Conservation (phyloP, 768 basidiomycete species). For the Strobilomyces confusus region DNA sequence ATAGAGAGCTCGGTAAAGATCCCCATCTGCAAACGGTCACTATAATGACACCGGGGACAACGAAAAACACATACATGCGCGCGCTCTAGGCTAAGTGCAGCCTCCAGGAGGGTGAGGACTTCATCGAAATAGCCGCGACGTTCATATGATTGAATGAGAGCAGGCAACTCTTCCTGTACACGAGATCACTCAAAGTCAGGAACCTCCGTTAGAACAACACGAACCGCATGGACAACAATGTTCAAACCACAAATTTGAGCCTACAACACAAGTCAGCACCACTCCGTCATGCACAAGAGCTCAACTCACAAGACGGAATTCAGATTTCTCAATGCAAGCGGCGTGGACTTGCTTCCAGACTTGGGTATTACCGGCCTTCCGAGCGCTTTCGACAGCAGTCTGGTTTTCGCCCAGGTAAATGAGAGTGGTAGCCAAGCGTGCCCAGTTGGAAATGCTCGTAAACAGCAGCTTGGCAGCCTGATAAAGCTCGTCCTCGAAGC, state of each 20-base stretch:
- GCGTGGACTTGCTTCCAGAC: constrained; percentile 99
- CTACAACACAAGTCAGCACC: constrained; percentile 30
- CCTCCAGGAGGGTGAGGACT: constrained; percentile 86
- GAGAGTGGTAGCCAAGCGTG: constrained; percentile 93
- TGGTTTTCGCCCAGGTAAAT: constrained; percentile 99
- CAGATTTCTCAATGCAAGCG: constrained; percentile 95
- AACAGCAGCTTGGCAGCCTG: constrained; percentile 96
- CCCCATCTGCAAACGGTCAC: constrained; percentile 62
- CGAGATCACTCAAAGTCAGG: constrained; percentile 1
- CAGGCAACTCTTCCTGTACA: constrained; percentile 68
- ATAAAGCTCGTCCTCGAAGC: constrained; percentile 97
- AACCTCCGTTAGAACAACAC: constrained; percentile 14
- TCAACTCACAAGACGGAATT: constrained; percentile 77
- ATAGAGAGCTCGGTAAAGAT: constrained; percentile 95
- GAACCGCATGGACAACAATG: constrained; percentile 84
- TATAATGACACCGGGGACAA: background rate
- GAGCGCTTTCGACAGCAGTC: constrained; percentile 96
- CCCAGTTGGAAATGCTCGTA: constrained; percentile 98
- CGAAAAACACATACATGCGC: constrained; percentile 63
- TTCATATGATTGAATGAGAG: constrained; percentile 81
- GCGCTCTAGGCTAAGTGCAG: constrained; percentile 92
- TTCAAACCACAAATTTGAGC: constrained; percentile 99
- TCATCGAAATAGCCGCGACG: constrained; percentile 92
- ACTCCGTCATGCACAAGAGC: background rate
- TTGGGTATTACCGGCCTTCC: constrained; percentile 98